Evolutionary conservation across 257 asterid species (phyloP), one percentile per base, ranked within the genome.

Genomic region (Rubia yunnanensis): DNA sequence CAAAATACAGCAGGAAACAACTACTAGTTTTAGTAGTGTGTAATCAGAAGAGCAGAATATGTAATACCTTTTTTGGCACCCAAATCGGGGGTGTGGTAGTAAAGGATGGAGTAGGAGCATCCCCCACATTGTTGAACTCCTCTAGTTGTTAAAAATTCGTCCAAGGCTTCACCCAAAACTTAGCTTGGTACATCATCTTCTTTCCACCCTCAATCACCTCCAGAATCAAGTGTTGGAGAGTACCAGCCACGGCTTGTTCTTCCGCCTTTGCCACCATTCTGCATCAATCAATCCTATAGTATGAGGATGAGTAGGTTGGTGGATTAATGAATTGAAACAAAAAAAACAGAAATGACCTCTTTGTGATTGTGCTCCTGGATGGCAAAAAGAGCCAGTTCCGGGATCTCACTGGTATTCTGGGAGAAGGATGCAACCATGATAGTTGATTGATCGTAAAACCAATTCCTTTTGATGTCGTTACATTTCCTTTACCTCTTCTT

Each of bases 141-240:
- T 92, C 92, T 31, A 92, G 79, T 70, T 92, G 88, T 84, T 82
- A 87, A 38, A 89, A 92, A 66, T 85, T 53, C 85, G 86, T 44
- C 99, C 97, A 92, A 9, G 97, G 94, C 67, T 89, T 92, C 0
- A 89, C 96, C 99, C 96, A 92, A 15, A 92, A 77, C 80, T 92
- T 92, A 5, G 99, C 96, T 78, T 80, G 84, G 22, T 92, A 92
- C 1, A 89, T 82, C 68, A 79, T 79, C 78, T 84, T 89, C 63
- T 70, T 87, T 41, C 95, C 97, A 15, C 84, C 84, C 61, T 92
- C 99, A 44, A 80, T 9, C 54, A 90, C 89, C 79, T 92, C 99
- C 15, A 92, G 85, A 1, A 95, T 86, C 15, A 92, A 87, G 70
- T 86, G 88, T 77, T 89, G 94, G 67, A 89, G 49, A 9, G 83